A percentile compares a stretch with the other conserved stretches of the same genome.
phyloP scores from a whole-genome alignment of 2,329 filamentous ascomycete species.

The Nannizziopsis barbatae region DNA sequence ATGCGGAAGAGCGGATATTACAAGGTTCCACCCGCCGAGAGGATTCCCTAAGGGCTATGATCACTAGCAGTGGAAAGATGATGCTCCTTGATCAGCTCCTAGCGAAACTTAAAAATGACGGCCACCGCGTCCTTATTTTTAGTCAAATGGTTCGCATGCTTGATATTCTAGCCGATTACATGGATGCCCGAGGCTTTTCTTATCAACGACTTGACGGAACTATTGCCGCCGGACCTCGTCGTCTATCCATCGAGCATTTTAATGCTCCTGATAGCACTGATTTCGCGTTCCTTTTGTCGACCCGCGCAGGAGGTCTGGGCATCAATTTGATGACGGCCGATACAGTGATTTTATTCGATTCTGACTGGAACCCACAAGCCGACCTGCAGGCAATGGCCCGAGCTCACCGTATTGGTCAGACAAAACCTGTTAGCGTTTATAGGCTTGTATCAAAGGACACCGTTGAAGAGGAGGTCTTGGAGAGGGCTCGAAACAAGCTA shows the following conservation, averaged over 20 bases:
- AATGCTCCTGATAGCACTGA: constrained; percentile 93
- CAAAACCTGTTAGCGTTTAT: constrained; percentile 90
- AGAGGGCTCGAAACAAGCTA: constrained; percentile 92
- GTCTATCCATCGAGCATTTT: constrained; percentile 95
- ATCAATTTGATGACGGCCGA: constrained; percentile 96
- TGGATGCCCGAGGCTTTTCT: constrained; percentile 83
- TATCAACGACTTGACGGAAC: constrained; percentile 94
- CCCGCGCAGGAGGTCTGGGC: constrained; percentile 82
- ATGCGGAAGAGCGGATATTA: constrained; percentile 80
- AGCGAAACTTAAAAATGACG: constrained; percentile 82
- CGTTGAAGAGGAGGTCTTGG: constrained; percentile 93
- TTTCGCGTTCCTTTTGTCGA: constrained; percentile 92
- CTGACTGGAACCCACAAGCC: constrained; percentile 97
- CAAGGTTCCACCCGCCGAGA: constrained; percentile 71
- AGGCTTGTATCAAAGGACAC: constrained; percentile 95
- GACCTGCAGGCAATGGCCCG: constrained; percentile 97
- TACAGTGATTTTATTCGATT: constrained; percentile 89
- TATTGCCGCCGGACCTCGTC: constrained; percentile 74
- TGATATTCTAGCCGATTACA: constrained; percentile 88
- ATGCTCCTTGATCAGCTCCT: constrained; percentile 96
- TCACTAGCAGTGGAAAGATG: constrained; percentile 98
- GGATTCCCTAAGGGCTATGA: constrained; percentile 81
- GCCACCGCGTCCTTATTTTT: constrained; percentile 93
- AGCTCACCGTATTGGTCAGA: constrained; percentile 94
- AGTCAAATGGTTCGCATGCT: constrained; percentile 99